Evolutionary conservation across 1,139 yeast species (phyloP).

Genomic region (Nakaseomyces nivariensis): DNA sequence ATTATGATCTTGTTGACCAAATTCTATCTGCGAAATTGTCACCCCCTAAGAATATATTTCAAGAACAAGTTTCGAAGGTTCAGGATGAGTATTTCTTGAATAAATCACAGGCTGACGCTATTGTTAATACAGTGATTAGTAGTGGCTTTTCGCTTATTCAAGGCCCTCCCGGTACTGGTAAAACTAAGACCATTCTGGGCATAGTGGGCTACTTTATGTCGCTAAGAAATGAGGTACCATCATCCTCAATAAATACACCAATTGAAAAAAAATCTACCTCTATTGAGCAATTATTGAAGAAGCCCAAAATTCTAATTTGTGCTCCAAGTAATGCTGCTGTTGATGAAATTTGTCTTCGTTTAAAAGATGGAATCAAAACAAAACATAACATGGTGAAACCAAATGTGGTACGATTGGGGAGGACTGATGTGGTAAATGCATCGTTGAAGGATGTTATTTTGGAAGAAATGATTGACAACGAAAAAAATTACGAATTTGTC

Average conservation of each 20-base stretch:
- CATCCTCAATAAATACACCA: slow-evolving; percentile 19
- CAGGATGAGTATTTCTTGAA: slow-evolving; percentile 52
- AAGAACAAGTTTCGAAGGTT: slow-evolving; percentile 34
- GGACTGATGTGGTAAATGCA: slow-evolving; percentile 79
- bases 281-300: slow-evolving; percentile 26
- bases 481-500: slow-evolving; percentile 33
- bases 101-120: slow-evolving; percentile 83
- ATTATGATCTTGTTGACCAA: slow-evolving; percentile 59
- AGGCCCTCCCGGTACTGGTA: slow-evolving; percentile 99
- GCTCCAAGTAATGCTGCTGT: slow-evolving; percentile 99
- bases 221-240: slow-evolving; percentile 23
- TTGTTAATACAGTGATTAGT: slow-evolving; percentile 56
- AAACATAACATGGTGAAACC: slow-evolving; percentile 46
- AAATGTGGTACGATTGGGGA: slow-evolving; percentile 77
- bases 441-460: slow-evolving; percentile 76
- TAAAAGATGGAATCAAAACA: slow-evolving; percentile 60
- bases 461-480: slow-evolving; percentile 74
- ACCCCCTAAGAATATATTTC: slow-evolving; percentile 26
- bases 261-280: slow-evolving; percentile 11
- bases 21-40: slow-evolving; percentile 62
- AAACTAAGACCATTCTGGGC: slow-evolving; percentile 91
- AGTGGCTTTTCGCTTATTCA: slow-evolving; percentile 85
- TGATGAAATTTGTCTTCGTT: slow-evolving; percentile 85
- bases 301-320: slow-evolving; percentile 65
- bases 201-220: slow-evolving; percentile 72